phyloP scores from a whole-genome alignment of 2,329 filamentous ascomycete genomes.

The Fusarium burgessii region DNA sequence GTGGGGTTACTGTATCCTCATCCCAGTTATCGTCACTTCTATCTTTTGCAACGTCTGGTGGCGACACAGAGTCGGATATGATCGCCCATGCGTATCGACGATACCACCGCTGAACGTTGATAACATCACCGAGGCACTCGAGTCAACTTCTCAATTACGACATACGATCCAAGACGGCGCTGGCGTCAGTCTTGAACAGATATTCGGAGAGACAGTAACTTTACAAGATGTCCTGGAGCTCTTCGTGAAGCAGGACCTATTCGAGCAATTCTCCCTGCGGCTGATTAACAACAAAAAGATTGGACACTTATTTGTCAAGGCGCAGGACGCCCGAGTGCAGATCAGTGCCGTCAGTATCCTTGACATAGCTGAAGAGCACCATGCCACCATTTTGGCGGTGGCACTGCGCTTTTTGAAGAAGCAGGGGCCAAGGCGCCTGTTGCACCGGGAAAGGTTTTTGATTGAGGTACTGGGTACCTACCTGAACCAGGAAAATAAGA shows the following conservation, averaged over 20 bases:
- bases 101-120: not conserved
- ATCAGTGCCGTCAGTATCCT: slow-evolving; percentile 1
- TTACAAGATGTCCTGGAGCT: slow-evolving; percentile 14
- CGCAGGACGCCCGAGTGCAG: not conserved
- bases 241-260: slow-evolving; percentile 32
- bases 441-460: slow-evolving; percentile 35
- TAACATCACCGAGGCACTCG: slow-evolving; percentile 12
- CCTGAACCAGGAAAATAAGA: not conserved
- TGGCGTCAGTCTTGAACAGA: not conserved
- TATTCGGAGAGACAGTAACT: not conserved
- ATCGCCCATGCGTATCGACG: slow-evolving; percentile 26
- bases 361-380: slow-evolving; percentile 6
- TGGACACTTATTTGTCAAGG: not conserved
- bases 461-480: slow-evolving; percentile 33
- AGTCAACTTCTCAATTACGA: slow-evolving; percentile 26
- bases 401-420: slow-evolving; percentile 16
- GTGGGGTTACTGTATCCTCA: slow-evolving; percentile 65
- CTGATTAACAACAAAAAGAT: slow-evolving; percentile 9
- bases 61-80: slow-evolving; percentile 60
- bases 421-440: slow-evolving; percentile 13
- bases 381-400: slow-evolving; percentile 1
- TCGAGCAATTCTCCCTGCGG: slow-evolving; percentile 29
- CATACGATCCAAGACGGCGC: slow-evolving; percentile 2
- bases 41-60: slow-evolving; percentile 63
- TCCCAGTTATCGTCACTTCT: slow-evolving; percentile 61